These are phyloP conservation scores for Flaveria trinervia DNA, from an alignment of 129 eudicot species.

Conservation along the genomic window DNA sequence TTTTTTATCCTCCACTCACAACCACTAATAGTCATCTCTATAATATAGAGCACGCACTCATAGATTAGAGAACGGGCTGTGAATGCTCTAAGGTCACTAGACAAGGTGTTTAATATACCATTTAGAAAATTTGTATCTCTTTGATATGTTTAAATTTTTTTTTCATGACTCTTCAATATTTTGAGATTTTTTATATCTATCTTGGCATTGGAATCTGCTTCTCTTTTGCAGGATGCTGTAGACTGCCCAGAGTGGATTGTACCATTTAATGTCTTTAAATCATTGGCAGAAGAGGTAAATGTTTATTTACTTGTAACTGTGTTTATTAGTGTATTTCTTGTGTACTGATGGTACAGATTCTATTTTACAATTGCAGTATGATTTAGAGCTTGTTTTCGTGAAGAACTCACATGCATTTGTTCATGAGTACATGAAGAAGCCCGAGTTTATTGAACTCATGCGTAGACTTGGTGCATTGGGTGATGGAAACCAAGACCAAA, in stretches of 20 bases:
- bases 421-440: constrained; percentile 87
- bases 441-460: constrained; percentile 86
- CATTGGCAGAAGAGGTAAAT: constrained; percentile 94
- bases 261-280: constrained; percentile 80
- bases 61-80: too few relatives aligned
- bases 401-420: constrained; percentile 86
- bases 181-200: background rate
- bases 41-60: too few relatives aligned
- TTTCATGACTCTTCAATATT: background rate
- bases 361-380: constrained; percentile 57
- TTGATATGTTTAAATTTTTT: background rate
- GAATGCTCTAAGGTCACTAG: too few relatives aligned
- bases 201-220: background rate
- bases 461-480: constrained; percentile 97
- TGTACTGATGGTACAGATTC: background rate
- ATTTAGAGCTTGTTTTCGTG: constrained; percentile 88
- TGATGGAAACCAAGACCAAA: constrained; percentile 85
- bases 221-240: constrained; percentile 82
- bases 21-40: too few relatives aligned
- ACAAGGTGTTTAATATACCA: background rate
- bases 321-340: background rate
- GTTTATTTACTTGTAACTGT: background rate
- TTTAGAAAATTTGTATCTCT: background rate
- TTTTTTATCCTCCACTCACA: too few relatives aligned
- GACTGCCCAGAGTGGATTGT: constrained; percentile 99